phyloP scores from a whole-genome alignment of 495 filamentous ascomycete species.

The Pyrenula massariospora region DNA sequence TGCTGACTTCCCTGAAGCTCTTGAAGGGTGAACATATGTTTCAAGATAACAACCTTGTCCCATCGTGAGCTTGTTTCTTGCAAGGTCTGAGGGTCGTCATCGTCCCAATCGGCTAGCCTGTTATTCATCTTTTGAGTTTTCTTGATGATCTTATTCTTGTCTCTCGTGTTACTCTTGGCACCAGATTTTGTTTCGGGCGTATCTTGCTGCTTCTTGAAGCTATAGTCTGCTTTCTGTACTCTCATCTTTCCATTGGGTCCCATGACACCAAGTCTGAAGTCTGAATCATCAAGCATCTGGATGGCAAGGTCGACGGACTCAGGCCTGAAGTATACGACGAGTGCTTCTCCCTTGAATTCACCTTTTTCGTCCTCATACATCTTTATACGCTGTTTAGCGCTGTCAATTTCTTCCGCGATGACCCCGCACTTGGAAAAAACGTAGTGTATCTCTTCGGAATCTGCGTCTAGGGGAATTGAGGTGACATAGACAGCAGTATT shows the following conservation, averaged over 20 bases:
- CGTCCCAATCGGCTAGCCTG: slow-evolving; percentile 87
- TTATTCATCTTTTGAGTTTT: slow-evolving; percentile 81
- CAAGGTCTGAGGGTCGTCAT: slow-evolving; percentile 58
- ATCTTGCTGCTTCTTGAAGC: slow-evolving; percentile 60
- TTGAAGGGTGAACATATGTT: slow-evolving; percentile 86
- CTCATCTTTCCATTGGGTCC: slow-evolving; percentile 54
- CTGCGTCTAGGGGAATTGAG: slow-evolving; percentile 65
- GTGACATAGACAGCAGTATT: slow-evolving; percentile 91
- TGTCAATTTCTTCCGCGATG: slow-evolving; percentile 89
- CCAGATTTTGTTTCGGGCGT: slow-evolving; percentile 16
- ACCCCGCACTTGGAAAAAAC: slow-evolving; percentile 83
- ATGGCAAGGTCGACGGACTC: slow-evolving; percentile 85
- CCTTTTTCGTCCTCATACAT: slow-evolving; percentile 78
- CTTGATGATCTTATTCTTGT: slow-evolving; percentile 75
- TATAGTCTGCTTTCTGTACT: slow-evolving; percentile 74
- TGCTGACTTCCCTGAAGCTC: slow-evolving; percentile 50
- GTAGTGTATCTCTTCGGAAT: slow-evolving; percentile 65
- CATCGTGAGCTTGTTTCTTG: slow-evolving; percentile 47
- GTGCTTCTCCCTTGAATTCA: slow-evolving; percentile 82
- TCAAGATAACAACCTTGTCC: slow-evolving; percentile 76
- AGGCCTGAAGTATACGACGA: slow-evolving; percentile 88
- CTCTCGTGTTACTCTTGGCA: slow-evolving; percentile 19
- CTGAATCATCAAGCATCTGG: slow-evolving; percentile 80
- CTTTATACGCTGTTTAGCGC: slow-evolving; percentile 75
- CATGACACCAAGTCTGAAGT: slow-evolving; percentile 55